A percentile compares a stretch with the other conserved stretches of the same genome.
Conservation (phyloP, 768 basidiomycete species). For the Russula abietina region DNA sequence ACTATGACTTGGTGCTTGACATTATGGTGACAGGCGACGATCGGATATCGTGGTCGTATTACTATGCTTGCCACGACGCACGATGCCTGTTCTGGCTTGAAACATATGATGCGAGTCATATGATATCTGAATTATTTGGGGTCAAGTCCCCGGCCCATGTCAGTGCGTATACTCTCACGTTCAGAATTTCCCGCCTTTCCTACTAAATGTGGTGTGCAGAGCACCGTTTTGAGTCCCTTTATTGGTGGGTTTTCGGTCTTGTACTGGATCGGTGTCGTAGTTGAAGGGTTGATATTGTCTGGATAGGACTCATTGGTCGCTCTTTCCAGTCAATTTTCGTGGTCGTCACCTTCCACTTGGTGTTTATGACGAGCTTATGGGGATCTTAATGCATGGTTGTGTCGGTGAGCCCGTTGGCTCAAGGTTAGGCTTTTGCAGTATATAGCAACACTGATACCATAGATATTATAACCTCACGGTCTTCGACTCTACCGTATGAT, state of each 20-base stretch:
- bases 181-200: background rate
- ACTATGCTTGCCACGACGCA: conserved; percentile 44
- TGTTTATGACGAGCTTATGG: conserved; percentile 33
- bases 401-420: conserved; percentile 32
- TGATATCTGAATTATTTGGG: conserved; percentile 29
- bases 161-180: conserved; percentile 14
- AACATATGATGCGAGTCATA: conserved; percentile 32
- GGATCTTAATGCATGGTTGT: conserved; percentile 36
- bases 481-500: conserved; percentile 17
- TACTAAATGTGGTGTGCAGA: conserved; percentile 16
- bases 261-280: background rate
- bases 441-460: background rate
- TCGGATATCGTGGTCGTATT: conserved; percentile 36
- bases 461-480: conserved; percentile 19
- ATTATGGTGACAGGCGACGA: conserved; percentile 29
- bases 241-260: conserved; percentile 24
- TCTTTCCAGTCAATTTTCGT: conserved; percentile 25
- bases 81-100: conserved; percentile 54
- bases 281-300: background rate
- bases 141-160: conserved; percentile 20
- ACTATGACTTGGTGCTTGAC: conserved; percentile 45
- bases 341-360: conserved; percentile 10
- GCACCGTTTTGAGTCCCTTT: conserved; percentile 24
- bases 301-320: conserved; percentile 28
- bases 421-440: too few relatives aligned